Evolutionary conservation across 768 basidiomycete genomes (phyloP).

Genomic region (Wakefieldia striispora): DNA sequence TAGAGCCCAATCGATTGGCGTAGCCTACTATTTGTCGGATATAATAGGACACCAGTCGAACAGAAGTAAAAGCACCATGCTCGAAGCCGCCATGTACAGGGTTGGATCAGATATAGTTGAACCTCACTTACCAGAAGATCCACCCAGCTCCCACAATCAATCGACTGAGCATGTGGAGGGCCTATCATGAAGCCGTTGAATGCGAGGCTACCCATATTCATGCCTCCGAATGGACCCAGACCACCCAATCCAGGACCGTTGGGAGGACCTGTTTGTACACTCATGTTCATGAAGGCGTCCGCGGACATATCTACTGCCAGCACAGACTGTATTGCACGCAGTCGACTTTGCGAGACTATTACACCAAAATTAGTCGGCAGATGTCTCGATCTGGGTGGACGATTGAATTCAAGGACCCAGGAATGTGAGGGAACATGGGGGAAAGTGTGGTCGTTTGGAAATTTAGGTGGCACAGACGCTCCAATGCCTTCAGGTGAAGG

Average conservation of each 20-base stretch:
- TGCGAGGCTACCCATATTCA: constrained; percentile 25
- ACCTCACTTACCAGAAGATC: constrained; percentile 29
- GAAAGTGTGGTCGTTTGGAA: constrained; percentile 25
- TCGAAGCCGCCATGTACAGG: not conserved
- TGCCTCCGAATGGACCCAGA: constrained; percentile 26
- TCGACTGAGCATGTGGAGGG: constrained; percentile 20
- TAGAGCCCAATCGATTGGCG: not conserved
- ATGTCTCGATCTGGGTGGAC: constrained; percentile 24
- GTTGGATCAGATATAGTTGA: not conserved
- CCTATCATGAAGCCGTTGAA: constrained; percentile 23
- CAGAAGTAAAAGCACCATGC: too few species aligned
- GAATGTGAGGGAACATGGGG: constrained; percentile 30
- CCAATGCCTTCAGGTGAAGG: constrained; percentile 22
- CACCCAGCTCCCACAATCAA: constrained; percentile 27
- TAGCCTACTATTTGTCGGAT: not conserved
- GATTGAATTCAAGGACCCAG: constrained; percentile 76
- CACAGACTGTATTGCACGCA: constrained; percentile 73
- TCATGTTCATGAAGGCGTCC: constrained; percentile 26
- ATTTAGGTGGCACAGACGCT: constrained; percentile 8
- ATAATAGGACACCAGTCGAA: too few species aligned
- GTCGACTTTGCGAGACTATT: constrained; percentile 69
- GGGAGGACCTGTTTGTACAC: constrained; percentile 11
- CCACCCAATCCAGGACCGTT: constrained; percentile 17
- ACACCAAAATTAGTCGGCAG: constrained; percentile 51
- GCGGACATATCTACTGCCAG: constrained; percentile 34